These are phyloP conservation scores for Knoxdaviesia proteae DNA, from an alignment of 2,329 filamentous ascomycete genomes.

Conservation along the genomic window DNA sequence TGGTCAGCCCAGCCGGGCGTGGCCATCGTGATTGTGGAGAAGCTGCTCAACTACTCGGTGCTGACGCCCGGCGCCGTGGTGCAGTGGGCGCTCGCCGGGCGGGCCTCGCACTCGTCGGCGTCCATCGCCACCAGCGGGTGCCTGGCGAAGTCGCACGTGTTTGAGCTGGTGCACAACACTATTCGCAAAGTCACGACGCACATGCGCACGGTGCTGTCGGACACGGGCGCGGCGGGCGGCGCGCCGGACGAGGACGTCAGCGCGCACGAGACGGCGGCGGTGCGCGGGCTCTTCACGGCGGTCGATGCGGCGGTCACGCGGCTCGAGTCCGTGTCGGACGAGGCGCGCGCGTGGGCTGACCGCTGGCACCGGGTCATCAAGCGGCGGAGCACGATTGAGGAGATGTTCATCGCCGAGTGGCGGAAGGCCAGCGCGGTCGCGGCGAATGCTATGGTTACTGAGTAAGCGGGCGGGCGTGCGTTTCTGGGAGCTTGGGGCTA, in stretches of 20 bases:
- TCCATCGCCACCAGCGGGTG: constrained; percentile 35
- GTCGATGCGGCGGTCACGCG: constrained; percentile 65
- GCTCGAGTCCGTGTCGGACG: constrained; percentile 40
- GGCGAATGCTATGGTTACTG: too few species aligned
- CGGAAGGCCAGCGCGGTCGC: constrained; percentile 7
- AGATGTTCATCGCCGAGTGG: constrained; percentile 33
- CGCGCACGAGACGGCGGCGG: constrained; percentile 42
- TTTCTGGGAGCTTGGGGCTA: too few species aligned
- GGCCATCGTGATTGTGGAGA: constrained; percentile 83
- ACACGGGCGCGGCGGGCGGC: constrained; percentile 12
- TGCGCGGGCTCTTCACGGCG: constrained; percentile 59
- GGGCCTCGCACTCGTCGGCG: constrained; percentile 22
- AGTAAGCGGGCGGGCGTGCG: too few species aligned
- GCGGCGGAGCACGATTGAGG: constrained; percentile 67
- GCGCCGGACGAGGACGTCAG: constrained; percentile 29
- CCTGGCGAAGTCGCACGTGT: constrained; percentile 57
- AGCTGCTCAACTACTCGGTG: constrained; percentile 92
- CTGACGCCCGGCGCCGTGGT: constrained; percentile 69
- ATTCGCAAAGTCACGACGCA: constrained; percentile 78
- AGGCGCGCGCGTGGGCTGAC: constrained; percentile 55
- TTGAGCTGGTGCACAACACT: constrained; percentile 77
- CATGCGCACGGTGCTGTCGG: constrained; percentile 54
- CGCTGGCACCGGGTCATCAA: constrained; percentile 75
- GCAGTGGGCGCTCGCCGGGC: constrained; percentile 64
- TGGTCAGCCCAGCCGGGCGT: constrained; percentile 86